Percentiles rank a stretch among this genome's conserved stretches.
Conservation (phyloP, 2,329 filamentous ascomycete genomes). For the Ophiosphaerella herpotricha region DNA sequence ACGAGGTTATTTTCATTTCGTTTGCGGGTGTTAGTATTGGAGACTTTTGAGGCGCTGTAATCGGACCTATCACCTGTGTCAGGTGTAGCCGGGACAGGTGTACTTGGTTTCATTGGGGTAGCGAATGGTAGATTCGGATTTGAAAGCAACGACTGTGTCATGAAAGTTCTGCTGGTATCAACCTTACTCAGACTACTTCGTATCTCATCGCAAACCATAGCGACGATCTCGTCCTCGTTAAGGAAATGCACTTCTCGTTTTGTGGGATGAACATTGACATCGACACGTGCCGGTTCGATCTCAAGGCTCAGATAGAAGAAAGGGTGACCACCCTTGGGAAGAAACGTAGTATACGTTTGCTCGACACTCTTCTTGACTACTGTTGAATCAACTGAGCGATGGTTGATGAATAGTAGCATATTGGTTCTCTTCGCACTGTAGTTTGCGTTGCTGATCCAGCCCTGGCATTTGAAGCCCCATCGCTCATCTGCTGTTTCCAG, state of each 20-base stretch:
- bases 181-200: slow-evolving; percentile 79
- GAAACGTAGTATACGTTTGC: slow-evolving; percentile 82
- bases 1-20: slow-evolving; percentile 86
- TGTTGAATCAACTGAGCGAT: slow-evolving; percentile 88
- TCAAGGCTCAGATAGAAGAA: slow-evolving; percentile 92
- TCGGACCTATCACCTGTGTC: slow-evolving; percentile 27
- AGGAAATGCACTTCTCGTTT: slow-evolving; percentile 97
- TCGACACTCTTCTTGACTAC: slow-evolving; percentile 88
- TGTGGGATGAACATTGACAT: slow-evolving; percentile 97
- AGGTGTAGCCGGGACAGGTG: slow-evolving; percentile 17
- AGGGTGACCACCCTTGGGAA: slow-evolving; percentile 92
- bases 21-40: slow-evolving; percentile 34
- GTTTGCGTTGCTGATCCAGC: slow-evolving; percentile 89
- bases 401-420: slow-evolving; percentile 92
- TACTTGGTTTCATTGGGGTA: slow-evolving; percentile 46
- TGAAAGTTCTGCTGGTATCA: slow-evolving; percentile 91
- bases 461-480: slow-evolving; percentile 82
- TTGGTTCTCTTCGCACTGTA: slow-evolving; percentile 90
- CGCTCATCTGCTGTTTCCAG: slow-evolving; percentile 73
- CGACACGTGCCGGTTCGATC: slow-evolving; percentile 88
- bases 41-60: slow-evolving; percentile 34
- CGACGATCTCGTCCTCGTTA: slow-evolving; percentile 95
- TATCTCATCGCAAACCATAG: slow-evolving; percentile 80
- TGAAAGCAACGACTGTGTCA: slow-evolving; percentile 82
- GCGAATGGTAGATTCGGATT: slow-evolving; percentile 45